Conservation (phyloP, 2,329 filamentous ascomycete genomes). For the Gliomastix tumulicola region DNA sequence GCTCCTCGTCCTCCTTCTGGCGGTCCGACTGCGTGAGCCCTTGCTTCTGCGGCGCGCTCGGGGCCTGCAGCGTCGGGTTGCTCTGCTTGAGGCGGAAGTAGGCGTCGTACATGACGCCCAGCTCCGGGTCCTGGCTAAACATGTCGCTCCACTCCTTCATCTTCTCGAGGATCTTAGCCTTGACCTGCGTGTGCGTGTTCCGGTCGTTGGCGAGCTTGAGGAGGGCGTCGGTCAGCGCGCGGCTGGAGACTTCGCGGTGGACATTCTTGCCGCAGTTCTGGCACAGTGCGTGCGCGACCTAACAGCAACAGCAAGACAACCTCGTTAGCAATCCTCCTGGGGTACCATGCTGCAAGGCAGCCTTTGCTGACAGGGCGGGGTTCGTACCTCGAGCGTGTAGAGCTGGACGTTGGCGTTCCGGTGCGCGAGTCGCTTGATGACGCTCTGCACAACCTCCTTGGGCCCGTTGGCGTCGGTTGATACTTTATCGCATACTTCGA, state of each 20-base stretch:
- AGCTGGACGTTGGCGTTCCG: conserved; percentile 94
- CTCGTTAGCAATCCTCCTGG: too few species aligned
- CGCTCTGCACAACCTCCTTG: conserved; percentile 79
- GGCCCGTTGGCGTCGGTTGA: conserved; percentile 48
- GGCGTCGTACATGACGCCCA: conserved; percentile 96
- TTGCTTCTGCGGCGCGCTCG: conserved; percentile 88
- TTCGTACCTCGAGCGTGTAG: conserved; percentile 89
- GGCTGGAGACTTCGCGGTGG: conserved; percentile 83
- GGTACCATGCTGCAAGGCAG: too few species aligned
- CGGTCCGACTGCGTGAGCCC: conserved; percentile 85
- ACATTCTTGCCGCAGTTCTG: conserved; percentile 85
- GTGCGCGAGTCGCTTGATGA: conserved; percentile 89
- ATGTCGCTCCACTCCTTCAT: conserved; percentile 97
- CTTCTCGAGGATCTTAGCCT: conserved; percentile 91
- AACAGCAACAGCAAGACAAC: too few species aligned
- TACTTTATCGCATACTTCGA: conserved; percentile 57
- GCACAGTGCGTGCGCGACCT: conserved; percentile 84
- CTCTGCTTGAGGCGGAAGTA: conserved; percentile 76
- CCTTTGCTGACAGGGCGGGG: too few species aligned
- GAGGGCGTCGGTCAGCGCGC: conserved; percentile 90
- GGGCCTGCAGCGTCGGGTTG: conserved; percentile 86
- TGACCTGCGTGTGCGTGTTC: conserved; percentile 94
- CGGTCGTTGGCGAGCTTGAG: conserved; percentile 86
- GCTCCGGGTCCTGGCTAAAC: conserved; percentile 81
- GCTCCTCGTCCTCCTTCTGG: conserved; percentile 92